Conservation (phyloP, 148 eudicot species). For the Silene latifolia region DNA sequence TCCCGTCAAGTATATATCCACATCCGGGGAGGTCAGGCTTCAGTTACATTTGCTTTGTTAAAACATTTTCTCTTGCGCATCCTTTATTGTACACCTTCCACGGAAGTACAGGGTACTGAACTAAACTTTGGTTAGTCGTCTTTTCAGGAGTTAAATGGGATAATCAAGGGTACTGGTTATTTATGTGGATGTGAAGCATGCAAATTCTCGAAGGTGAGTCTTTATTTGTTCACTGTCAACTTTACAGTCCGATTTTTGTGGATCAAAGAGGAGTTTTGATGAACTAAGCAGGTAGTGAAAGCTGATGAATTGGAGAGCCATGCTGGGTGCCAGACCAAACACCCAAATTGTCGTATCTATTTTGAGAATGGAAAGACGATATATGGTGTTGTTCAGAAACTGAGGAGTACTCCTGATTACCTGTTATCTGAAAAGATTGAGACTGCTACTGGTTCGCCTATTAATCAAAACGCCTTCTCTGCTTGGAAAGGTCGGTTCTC, state of each 20-base stretch:
- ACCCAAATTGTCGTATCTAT: slow-evolving; percentile 84
- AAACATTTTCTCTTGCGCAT: too few species aligned
- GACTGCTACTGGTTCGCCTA: slow-evolving; percentile 71
- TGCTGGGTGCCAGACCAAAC: slow-evolving; percentile 80
- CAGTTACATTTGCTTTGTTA: not conserved
- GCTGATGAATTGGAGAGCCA: slow-evolving; percentile 83
- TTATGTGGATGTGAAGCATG: slow-evolving; percentile 77
- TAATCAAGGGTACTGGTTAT: slow-evolving; percentile 64
- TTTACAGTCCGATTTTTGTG: too few species aligned
- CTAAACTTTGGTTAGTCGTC: not conserved
- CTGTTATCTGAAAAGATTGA: slow-evolving; percentile 65
- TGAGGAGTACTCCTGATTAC: slow-evolving; percentile 63
- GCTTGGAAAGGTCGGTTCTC: slow-evolving; percentile 85
- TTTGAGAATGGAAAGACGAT: slow-evolving; percentile 82
- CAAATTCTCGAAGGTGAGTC: slow-evolving; percentile 59
- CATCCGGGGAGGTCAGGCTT: slow-evolving; percentile 65
- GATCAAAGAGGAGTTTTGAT: too few species aligned
- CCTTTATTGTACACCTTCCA: too few species aligned
- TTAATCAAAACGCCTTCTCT: slow-evolving; percentile 62
- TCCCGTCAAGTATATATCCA: slow-evolving; percentile 68
- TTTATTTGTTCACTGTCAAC: not conserved
- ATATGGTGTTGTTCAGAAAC: slow-evolving; percentile 73
- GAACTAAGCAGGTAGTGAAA: slow-evolving; percentile 44
- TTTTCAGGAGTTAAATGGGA: slow-evolving; percentile 62
- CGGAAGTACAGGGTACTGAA: too few species aligned